A percentile compares a stretch with the other conserved stretches of the same genome.
Evolutionary conservation across 2,329 filamentous ascomycete species (phyloP).

Genomic region (Botryotinia globosa): DNA sequence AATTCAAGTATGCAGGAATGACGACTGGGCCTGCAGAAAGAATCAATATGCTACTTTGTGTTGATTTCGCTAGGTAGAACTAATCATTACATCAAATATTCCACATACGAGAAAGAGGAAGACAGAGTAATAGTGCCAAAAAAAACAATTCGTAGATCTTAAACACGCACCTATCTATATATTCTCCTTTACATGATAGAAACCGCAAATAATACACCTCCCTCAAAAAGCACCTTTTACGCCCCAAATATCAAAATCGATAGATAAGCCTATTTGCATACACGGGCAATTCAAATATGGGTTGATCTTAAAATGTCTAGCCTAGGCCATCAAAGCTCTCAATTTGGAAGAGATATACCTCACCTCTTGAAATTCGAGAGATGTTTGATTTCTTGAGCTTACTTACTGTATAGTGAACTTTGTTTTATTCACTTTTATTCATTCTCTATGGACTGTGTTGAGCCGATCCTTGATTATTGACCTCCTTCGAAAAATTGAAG

Average conservation of each 20-base stretch:
- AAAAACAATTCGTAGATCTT: not conserved
- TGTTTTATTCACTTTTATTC: not conserved
- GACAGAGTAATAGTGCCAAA: not conserved
- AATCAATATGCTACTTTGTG: not conserved
- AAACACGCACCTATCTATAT: no score
- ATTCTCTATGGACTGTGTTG: fast-evolving
- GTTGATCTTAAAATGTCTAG: no score
- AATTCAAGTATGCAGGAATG: not conserved
- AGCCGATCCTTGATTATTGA: not conserved
- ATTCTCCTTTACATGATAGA: no score
- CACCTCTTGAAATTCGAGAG: not conserved
- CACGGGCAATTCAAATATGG: not conserved
- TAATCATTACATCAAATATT: not conserved
- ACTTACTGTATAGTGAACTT: not conserved
- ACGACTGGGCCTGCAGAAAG: not conserved
- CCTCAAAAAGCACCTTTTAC: not conserved
- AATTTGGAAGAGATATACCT: not conserved
- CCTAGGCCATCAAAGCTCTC: not conserved
- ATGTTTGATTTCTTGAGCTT: not conserved
- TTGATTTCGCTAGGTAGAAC: not conserved
- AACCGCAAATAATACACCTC: not conserved
- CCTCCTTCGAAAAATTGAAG: not conserved
- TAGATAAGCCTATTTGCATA: not conserved
- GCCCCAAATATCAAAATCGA: not conserved
- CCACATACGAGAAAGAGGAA: not conserved